These are phyloP conservation scores for Pecoramyces ruminantium DNA, from an alignment of 192 early-diverging fungal genomes.

Conservation along the genomic window DNA sequence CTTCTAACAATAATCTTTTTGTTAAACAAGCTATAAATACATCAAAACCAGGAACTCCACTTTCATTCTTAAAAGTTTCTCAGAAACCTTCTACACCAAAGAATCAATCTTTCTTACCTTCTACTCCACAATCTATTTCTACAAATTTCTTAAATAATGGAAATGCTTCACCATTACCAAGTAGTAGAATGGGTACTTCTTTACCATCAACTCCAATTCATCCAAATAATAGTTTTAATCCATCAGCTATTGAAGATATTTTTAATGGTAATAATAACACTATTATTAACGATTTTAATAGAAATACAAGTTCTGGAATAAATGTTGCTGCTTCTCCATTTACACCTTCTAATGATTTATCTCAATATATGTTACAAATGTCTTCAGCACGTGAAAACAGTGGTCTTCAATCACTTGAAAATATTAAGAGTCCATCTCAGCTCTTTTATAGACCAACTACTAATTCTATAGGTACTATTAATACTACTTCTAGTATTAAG, in stretches of 20 bases:
- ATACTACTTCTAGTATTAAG: neutral
- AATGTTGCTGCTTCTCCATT: neutral
- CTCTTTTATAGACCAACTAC: neutral
- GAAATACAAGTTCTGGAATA: neutral
- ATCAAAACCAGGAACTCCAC: neutral
- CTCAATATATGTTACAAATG: neutral
- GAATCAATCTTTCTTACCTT: neutral
- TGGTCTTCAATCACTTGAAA: neutral
- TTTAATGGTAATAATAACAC: neutral
- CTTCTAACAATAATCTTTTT: neutral
- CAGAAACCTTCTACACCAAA: neutral
- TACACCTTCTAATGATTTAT: neutral
- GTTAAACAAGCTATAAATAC: neutral
- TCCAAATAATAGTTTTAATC: neutral
- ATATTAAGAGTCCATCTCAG: neutral
- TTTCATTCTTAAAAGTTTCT: neutral
- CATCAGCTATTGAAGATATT: neutral
- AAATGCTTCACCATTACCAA: neutral
- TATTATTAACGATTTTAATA: neutral
- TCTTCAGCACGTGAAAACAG: neutral
- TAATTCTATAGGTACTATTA: neutral
- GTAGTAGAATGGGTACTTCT: neutral
- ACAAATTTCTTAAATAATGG: neutral
- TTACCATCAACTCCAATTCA: neutral
- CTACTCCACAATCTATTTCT: neutral